A percentile compares a stretch with the other conserved stretches of the same genome.
These are phyloP conservation scores for Aspergillus sojae DNA, from an alignment of 2,329 filamentous ascomycete species.

Conservation along the genomic window DNA sequence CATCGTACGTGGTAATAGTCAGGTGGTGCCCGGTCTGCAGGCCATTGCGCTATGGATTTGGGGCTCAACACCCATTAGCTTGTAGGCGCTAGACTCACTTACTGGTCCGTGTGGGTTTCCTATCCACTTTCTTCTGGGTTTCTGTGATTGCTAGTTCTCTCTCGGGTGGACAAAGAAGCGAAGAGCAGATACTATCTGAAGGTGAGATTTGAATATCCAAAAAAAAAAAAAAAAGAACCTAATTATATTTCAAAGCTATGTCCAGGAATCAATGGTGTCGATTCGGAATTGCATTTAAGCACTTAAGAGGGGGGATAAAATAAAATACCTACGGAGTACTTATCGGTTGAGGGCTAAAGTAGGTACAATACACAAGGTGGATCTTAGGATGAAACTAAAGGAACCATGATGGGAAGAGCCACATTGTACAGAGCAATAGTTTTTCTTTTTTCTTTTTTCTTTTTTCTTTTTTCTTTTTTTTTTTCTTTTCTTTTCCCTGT, in stretches of 20 bases:
- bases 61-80: constrained; percentile 6
- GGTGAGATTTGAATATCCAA: too few relatives aligned
- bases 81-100: constrained; percentile 8
- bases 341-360: not conserved
- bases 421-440: too few relatives aligned
- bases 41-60: constrained; percentile 5
- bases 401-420: too few relatives aligned
- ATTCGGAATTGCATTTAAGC: not conserved
- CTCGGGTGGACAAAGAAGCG: not conserved
- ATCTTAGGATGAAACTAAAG: constrained; percentile 1
- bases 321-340: not conserved
- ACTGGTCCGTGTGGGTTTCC: not conserved
- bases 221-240: too few relatives aligned
- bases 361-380: not conserved
- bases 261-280: not conserved
- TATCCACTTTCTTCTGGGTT: not conserved
- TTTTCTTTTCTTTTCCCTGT: too few relatives aligned
- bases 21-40: not conserved
- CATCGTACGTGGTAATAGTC: not conserved
- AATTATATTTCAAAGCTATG: too few relatives aligned
- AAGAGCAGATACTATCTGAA: too few relatives aligned
- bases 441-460: too few relatives aligned
- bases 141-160: not conserved
- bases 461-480: too few relatives aligned
- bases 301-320: not conserved